Conservation (phyloP, 2,329 filamentous ascomycete species). For the Didymella glomerata region DNA sequence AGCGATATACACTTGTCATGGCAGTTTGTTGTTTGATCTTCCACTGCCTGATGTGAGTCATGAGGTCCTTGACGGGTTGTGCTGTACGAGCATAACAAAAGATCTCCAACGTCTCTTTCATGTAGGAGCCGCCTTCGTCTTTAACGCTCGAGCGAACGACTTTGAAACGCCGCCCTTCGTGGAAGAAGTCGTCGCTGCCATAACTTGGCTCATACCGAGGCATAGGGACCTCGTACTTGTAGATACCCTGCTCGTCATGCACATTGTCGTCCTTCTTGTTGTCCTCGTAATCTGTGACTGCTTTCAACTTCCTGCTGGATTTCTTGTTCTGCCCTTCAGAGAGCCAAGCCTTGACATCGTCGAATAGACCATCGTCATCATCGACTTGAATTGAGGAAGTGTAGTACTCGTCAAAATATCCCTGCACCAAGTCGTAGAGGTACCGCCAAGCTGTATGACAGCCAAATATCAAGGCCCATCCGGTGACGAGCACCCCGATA, state of each 20-base stretch:
- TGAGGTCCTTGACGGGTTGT: slow-evolving; percentile 58
- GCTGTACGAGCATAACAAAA: slow-evolving; percentile 60
- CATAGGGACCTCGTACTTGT: slow-evolving; percentile 15
- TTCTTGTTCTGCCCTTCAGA: slow-evolving; percentile 9
- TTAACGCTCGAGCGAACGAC: slow-evolving; percentile 53
- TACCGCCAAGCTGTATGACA: slow-evolving; percentile 14
- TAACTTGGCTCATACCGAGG: slow-evolving; percentile 60
- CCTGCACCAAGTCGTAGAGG: slow-evolving; percentile 7
- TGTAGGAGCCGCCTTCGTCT: slow-evolving; percentile 34
- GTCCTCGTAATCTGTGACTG: slow-evolving; percentile 9
- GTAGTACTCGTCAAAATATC: slow-evolving; percentile 13
- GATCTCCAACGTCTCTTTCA: slow-evolving; percentile 56
- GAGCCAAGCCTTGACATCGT: slow-evolving; percentile 12
- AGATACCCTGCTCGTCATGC: slow-evolving; percentile 13
- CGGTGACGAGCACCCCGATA: slow-evolving; percentile 15
- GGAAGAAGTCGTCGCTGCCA: slow-evolving; percentile 56
- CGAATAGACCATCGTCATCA: slow-evolving; percentile 5
- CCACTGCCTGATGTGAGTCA: slow-evolving; percentile 57
- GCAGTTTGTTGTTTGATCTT: slow-evolving; percentile 53
- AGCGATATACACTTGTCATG: slow-evolving; percentile 57
- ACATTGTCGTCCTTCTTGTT: slow-evolving; percentile 6
- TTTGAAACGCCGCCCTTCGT: slow-evolving; percentile 51
- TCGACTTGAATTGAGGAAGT: slow-evolving; percentile 11
- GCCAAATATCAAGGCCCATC: slow-evolving; percentile 12
- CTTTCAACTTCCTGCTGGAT: slow-evolving; percentile 10